Evolutionary conservation across 192 early-diverging fungal genomes (phyloP).

Genomic region (Anaeromyces robustus): DNA sequence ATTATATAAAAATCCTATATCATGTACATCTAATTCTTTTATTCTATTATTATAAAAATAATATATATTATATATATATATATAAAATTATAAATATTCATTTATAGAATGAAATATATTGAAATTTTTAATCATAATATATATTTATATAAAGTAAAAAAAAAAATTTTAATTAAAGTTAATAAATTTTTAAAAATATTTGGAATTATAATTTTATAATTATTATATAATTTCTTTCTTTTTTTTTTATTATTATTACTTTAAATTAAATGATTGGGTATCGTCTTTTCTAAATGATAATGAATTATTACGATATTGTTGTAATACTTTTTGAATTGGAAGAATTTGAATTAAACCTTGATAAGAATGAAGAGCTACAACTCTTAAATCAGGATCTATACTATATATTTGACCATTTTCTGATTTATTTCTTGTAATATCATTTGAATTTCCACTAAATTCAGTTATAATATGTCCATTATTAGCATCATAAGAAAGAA

Average conservation of each 20-base stretch:
- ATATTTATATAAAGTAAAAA: background rate
- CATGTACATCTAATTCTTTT: conserved; percentile 32
- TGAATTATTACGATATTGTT: background rate
- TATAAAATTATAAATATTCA: too few relatives aligned
- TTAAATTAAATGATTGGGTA: background rate
- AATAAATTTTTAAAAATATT: conserved; percentile 2
- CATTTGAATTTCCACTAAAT: conserved; percentile 35
- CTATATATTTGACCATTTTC: conserved; percentile 31
- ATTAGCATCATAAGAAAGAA: conserved; percentile 47
- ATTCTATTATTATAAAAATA: too few relatives aligned
- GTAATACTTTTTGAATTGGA: conserved; percentile 18
- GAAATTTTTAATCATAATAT: too few relatives aligned
- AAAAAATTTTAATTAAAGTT: conserved; percentile 1
- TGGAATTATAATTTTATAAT: background rate
- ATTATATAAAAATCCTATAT: conserved; percentile 26
- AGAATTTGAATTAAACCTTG: conserved; percentile 54
- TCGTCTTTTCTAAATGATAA: background rate
- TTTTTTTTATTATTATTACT: conserved; percentile 7
- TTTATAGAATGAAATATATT: too few relatives aligned
- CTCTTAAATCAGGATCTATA: conserved; percentile 33
- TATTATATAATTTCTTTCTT: background rate
- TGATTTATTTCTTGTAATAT: conserved; percentile 33
- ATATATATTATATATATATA: too few relatives aligned
- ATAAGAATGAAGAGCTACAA: conserved; percentile 45
- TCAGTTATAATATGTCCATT: conserved; percentile 39